Evolutionary conservation across 2,329 filamentous ascomycete species (phyloP).

Genomic region (Colletotrichum euphorbiae): DNA sequence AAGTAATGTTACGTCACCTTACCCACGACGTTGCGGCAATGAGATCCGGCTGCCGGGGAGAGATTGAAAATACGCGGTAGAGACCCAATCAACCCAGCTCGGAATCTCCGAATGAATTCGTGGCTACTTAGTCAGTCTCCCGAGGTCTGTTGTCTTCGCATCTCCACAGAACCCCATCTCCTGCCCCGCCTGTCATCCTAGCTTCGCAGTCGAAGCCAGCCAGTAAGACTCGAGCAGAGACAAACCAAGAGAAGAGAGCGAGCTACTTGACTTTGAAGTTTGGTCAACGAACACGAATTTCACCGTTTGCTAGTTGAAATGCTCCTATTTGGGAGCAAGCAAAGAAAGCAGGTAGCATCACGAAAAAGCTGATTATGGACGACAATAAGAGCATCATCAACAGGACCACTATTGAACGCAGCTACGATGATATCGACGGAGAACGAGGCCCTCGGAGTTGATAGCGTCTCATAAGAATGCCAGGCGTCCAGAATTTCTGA

Average conservation of each 20-base stretch:
- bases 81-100: no score
- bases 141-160: not conserved
- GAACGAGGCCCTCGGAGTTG: no score
- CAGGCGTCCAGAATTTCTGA: no score
- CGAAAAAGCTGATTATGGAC: no score
- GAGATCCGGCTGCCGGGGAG: constrained; percentile 6
- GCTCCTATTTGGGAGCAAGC: no score
- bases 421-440: no score
- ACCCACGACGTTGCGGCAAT: not conserved
- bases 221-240: constrained; percentile 17
- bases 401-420: no score
- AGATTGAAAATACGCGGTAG: not conserved
- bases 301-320: no score
- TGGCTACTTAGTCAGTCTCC: constrained; percentile 18
- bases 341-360: no score
- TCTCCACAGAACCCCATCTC: not conserved
- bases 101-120: not conserved
- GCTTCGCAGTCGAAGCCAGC: not conserved
- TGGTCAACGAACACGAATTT: not conserved
- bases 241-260: not conserved
- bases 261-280: not conserved
- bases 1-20: not conserved
- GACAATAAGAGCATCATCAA: no score
- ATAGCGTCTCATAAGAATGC: no score
- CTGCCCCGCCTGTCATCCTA: constrained; percentile 16